Evolutionary conservation across 2,329 filamentous ascomycete genomes (phyloP).

Genomic region (Falciphora oryzae): DNA sequence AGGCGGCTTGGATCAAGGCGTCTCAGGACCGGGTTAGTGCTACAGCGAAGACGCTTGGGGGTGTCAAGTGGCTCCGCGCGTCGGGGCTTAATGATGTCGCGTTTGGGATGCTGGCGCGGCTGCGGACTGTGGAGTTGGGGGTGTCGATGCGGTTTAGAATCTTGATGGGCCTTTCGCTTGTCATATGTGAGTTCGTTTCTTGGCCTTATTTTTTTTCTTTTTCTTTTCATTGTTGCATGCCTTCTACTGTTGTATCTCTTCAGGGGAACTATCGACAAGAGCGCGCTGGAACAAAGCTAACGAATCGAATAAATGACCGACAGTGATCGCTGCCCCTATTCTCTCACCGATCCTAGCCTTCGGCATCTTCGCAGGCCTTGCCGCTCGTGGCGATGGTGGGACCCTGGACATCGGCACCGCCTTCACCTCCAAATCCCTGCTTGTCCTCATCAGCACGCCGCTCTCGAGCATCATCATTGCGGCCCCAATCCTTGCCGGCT

Average conservation of each 20-base stretch:
- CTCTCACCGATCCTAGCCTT: background rate
- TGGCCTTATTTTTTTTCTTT: background rate
- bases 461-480: constrained; percentile 13
- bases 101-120: constrained; percentile 13
- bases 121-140: constrained; percentile 5
- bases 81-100: constrained; percentile 37
- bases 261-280: too few relatives aligned
- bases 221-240: background rate
- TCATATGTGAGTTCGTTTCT: background rate
- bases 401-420: constrained; percentile 14
- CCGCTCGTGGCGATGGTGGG: background rate
- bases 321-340: background rate
- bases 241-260: background rate
- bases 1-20: constrained; percentile 42
- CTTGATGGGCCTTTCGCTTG: constrained; percentile 1
- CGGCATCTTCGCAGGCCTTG: constrained; percentile 1
- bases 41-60: constrained; percentile 40
- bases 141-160: constrained; percentile 6
- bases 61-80: constrained; percentile 47
- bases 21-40: constrained; percentile 42
- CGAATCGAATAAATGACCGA: background rate
- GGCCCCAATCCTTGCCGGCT: constrained; percentile 14
- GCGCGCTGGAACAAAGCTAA: background rate
- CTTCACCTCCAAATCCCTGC: constrained; percentile 13
- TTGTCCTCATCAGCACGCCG: constrained; percentile 13